These are phyloP conservation scores for Sarocladium kiliense DNA, from an alignment of 2,329 filamentous ascomycete species.

Conservation along the genomic window DNA sequence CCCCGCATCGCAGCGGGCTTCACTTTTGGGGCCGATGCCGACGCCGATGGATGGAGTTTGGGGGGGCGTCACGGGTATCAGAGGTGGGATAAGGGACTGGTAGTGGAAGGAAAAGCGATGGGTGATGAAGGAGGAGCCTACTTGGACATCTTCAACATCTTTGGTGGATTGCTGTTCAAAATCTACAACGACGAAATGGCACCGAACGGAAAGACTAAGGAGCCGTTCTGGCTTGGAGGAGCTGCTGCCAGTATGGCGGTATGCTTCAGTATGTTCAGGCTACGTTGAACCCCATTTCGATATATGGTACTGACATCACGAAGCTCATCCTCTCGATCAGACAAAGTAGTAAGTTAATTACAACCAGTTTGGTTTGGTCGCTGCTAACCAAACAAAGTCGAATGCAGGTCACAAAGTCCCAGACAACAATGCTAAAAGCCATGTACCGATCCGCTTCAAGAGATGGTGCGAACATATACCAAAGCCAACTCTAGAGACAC, in stretches of 20 bases:
- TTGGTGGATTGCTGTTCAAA: background rate
- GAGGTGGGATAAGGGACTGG: background rate
- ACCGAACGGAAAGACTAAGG: slow-evolving; percentile 23
- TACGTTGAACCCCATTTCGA: background rate
- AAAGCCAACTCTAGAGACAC: slow-evolving; percentile 1
- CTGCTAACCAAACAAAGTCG: slow-evolving; percentile 22
- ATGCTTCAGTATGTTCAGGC: slow-evolving; percentile 33
- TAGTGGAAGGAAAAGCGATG: background rate
- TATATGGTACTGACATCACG: background rate
- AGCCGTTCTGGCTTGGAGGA: slow-evolving; percentile 40
- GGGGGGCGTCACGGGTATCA: background rate
- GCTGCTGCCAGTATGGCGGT: slow-evolving; percentile 40
- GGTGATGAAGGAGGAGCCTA: no score
- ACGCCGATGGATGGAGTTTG: no score
- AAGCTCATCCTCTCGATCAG: slow-evolving; percentile 39
- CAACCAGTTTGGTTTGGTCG: background rate
- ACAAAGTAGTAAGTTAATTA: slow-evolving; percentile 34
- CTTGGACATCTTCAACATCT: background rate
- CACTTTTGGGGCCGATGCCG: background rate
- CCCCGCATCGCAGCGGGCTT: background rate
- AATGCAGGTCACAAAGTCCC: slow-evolving; percentile 38
- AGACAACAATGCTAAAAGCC: slow-evolving; percentile 33
- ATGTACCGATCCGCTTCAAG: slow-evolving; percentile 31
- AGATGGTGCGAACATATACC: slow-evolving; percentile 26
- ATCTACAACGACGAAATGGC: background rate